A percentile compares a stretch with the other conserved stretches of the same genome.
phyloP scores from a whole-genome alignment of 306 rosid genomes.

The Acacia confusa region DNA sequence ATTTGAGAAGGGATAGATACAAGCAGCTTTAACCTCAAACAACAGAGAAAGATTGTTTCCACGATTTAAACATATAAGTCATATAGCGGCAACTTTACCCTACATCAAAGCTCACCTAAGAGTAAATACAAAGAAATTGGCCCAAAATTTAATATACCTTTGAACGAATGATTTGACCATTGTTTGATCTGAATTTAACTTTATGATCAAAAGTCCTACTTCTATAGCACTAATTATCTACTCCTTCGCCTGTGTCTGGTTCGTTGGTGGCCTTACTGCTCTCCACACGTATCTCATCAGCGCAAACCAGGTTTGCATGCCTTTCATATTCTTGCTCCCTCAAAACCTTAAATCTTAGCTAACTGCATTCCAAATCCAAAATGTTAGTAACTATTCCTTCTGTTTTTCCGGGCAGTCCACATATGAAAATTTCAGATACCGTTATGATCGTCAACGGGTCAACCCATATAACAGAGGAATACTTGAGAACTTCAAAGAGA shows the following conservation, averaged over 20 bases:
- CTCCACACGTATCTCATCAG: slow-evolving; percentile 77
- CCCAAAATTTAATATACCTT: no score
- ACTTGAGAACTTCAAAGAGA: slow-evolving; percentile 50
- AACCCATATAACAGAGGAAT: slow-evolving; percentile 64
- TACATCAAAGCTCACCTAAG: no score
- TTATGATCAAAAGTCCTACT: slow-evolving; percentile 69
- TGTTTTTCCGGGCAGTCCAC: slow-evolving; percentile 59
- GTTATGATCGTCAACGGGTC: slow-evolving; percentile 51
- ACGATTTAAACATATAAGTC: no score
- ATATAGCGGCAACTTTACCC: no score
- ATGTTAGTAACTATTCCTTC: slow-evolving; percentile 4
- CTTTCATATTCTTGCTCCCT: slow-evolving; percentile 12
- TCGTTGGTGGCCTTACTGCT: slow-evolving; percentile 69
- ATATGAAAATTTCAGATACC: slow-evolving; percentile 74
- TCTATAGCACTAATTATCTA: slow-evolving; percentile 60
- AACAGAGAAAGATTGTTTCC: no score
- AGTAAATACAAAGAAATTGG: no score
- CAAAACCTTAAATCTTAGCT: neutral
- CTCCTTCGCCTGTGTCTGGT: slow-evolving; percentile 61
- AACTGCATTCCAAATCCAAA: neutral
- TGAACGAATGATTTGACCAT: no score
- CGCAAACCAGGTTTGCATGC: slow-evolving; percentile 61
- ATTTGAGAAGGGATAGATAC: no score
- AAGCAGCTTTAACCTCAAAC: no score
- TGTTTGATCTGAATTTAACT: no score